phyloP scores from a whole-genome alignment of 257 asterid genomes.

The Primulina huaijiensis region DNA sequence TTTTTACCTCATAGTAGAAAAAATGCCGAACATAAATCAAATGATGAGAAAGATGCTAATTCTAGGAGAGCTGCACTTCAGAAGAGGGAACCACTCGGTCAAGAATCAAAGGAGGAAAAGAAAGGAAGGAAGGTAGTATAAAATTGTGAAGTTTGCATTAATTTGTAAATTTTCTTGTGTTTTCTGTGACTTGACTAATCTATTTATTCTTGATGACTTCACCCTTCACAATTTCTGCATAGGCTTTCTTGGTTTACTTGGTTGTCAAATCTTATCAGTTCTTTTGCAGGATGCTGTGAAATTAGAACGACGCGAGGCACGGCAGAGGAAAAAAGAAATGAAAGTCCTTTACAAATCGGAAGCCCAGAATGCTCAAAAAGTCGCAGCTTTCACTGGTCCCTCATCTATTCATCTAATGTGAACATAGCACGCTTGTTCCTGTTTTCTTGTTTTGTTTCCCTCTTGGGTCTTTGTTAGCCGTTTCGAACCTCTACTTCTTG shows the following conservation, averaged over 20 bases:
- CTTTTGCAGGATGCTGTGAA: slow-evolving; percentile 75
- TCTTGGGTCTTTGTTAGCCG: not conserved
- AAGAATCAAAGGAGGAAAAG: slow-evolving; percentile 95
- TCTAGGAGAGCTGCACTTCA: slow-evolving; percentile 37
- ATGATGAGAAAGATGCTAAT: slow-evolving; percentile 41
- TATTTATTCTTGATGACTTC: slow-evolving; percentile 1
- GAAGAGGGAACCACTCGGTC: slow-evolving; percentile 55
- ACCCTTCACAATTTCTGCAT: not conserved
- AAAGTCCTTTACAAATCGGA: slow-evolving; percentile 73
- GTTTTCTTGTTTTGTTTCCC: too few relatives aligned
- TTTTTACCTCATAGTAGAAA: slow-evolving; percentile 61
- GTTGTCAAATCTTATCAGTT: not conserved
- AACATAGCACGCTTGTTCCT: not conserved
- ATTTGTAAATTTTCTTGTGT: not conserved
- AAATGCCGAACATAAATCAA: slow-evolving; percentile 35
- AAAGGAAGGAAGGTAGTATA: slow-evolving; percentile 76
- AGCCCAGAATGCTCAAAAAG: slow-evolving; percentile 80
- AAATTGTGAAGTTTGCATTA: not conserved
- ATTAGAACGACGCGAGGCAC: slow-evolving; percentile 86
- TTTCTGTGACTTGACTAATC: not conserved
- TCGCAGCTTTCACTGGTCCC: slow-evolving; percentile 90
- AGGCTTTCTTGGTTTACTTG: not conserved
- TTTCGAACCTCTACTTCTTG: not conserved
- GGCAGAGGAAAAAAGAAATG: slow-evolving; percentile 68
- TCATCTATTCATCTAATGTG: slow-evolving; percentile 85